phyloP scores from a whole-genome alignment of 176 grass and related monocot genomes.

The Carex scoparia region DNA sequence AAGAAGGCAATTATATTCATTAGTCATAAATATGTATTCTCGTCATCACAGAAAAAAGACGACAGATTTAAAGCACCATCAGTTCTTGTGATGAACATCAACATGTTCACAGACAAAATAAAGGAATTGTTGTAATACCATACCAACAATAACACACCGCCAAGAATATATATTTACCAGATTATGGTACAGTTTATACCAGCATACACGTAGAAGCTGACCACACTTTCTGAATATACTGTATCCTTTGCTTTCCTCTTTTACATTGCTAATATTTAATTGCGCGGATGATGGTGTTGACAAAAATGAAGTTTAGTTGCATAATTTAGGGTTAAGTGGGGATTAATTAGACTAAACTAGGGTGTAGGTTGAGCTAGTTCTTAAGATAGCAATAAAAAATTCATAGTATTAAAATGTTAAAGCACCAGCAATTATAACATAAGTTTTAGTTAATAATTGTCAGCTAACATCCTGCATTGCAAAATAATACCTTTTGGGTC shows the following conservation, averaged over 20 bases:
- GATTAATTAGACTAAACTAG: not conserved
- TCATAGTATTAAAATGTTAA: not conserved
- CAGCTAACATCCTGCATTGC: not conserved
- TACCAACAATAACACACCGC: not conserved
- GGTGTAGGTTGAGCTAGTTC: not conserved
- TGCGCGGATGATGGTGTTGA: not conserved
- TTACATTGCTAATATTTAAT: not conserved
- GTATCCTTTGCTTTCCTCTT: not conserved
- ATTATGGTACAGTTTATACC: not conserved
- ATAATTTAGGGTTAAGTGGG: not conserved
- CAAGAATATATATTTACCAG: not conserved
- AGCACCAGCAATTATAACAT: not conserved
- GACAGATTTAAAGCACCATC: not conserved
- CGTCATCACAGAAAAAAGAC: not conserved
- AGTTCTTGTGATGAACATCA: not conserved
- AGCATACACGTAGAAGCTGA: not conserved
- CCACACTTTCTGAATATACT: not conserved
- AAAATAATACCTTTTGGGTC: slow-evolving; percentile 83
- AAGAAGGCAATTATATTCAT: not conserved
- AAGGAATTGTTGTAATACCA: not conserved
- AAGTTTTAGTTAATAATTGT: not conserved
- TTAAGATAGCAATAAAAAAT: not conserved
- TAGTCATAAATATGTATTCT: not conserved
- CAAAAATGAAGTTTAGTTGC: not conserved
- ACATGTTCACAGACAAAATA: not conserved